Evolutionary conservation across 169 alveolate species (phyloP).

Genomic region (Cryptosporidium ubiquitum): DNA sequence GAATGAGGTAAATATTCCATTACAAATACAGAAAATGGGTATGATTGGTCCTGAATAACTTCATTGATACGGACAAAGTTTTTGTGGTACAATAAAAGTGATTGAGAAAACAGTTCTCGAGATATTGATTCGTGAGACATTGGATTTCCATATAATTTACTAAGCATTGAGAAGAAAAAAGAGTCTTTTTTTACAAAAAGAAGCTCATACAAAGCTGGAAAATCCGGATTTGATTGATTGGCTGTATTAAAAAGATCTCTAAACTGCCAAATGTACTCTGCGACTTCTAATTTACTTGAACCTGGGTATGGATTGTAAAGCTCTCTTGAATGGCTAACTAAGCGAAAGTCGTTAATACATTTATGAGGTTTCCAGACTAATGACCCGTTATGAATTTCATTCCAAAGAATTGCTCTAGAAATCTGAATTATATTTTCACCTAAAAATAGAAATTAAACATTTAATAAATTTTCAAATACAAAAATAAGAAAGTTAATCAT

Average conservation of each 20-base stretch:
- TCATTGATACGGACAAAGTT: conserved; percentile 54
- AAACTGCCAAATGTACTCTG: conserved; percentile 65
- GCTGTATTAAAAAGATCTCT: not conserved
- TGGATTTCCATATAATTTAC: conserved; percentile 13
- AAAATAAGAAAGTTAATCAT: not conserved
- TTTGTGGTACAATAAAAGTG: conserved; percentile 3
- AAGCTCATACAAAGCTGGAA: conserved; percentile 42
- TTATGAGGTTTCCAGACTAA: conserved; percentile 39
- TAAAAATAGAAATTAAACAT: not conserved
- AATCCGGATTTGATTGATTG: not conserved
- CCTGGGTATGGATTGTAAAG: conserved; percentile 40
- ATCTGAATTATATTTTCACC: conserved; percentile 40
- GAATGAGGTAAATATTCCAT: conserved; percentile 69
- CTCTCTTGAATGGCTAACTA: conserved; percentile 43
- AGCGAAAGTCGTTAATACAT: conserved; percentile 61
- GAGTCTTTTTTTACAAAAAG: conserved; percentile 62
- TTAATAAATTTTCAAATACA: not conserved
- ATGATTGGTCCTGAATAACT: conserved; percentile 20
- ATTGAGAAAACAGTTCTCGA: conserved; percentile 41
- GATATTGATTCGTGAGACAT: conserved; percentile 41
- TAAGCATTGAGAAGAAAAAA: conserved; percentile 15
- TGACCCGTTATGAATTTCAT: conserved; percentile 35
- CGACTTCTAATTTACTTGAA: conserved; percentile 26
- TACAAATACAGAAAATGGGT: conserved; percentile 34
- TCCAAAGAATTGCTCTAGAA: conserved; percentile 52